Evolutionary conservation across 2,329 filamentous ascomycete species (phyloP), one percentile per base, ranked within the genome.

Genomic region (Cercospora berteroae): DNA sequence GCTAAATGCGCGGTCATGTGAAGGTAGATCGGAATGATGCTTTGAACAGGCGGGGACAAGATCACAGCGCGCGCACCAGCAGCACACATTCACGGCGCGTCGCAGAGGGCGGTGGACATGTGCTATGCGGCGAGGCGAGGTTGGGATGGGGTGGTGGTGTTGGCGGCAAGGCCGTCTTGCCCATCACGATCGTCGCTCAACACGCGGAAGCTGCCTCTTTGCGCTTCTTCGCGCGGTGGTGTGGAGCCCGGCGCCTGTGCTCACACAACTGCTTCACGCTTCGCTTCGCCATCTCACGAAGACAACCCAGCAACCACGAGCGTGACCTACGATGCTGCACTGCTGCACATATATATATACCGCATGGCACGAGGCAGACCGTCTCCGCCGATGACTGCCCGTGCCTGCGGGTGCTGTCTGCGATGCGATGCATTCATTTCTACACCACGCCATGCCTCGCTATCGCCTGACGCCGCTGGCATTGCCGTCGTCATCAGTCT

Each of bases 101-200:
- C 44, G 44, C 44, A 50, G 44, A 6, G 44, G 12, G 44, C 44
- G 18, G 44, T 13, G 44, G 12, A 4, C 44, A 23, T 50, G 44
- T 50, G 44, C 44, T 20, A 23, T 50, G 44, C 44, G 9, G 18
- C 18, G 44, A 20, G 44, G 44, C 44, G 44, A 20, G 18, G 69
- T 59, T 72, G 69, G 69, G 73, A 77, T 31, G 77, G 66, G 66
- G 74, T 72, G 64, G 71, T 74, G 72, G 76, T 75, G 69, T 31
- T 69, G 64, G 52, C 52, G 23, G 23, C 52, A 31, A 31, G 23
- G 20, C 23, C 52, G 52, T 56, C 27, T 27, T 25, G 52, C 25
- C 25, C 25, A 29, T 57, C 25, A 33, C 29, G 52, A 57, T 50
- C 44, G 44, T 23, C 44, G 18, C 44, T 12, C 18, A 50, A 50